Conservation (phyloP, 1,284 basidiomycete genomes). For the Sporisorium iseilematis-ciliati region DNA sequence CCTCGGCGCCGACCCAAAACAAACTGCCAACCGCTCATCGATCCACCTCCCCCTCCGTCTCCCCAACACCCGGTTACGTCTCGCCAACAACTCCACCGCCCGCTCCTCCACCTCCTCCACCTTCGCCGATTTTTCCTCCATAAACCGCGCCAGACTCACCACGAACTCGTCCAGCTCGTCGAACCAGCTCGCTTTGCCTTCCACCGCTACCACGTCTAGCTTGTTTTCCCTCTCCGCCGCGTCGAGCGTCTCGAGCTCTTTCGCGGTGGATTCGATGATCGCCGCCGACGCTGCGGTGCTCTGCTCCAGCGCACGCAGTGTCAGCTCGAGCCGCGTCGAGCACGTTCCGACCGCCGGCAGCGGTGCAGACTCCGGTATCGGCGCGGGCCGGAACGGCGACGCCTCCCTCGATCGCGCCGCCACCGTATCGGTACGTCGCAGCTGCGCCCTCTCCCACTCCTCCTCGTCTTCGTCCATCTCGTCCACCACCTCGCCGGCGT, state of each 20-base stretch:
- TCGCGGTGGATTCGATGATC: constrained; percentile 25
- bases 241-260: constrained; percentile 40
- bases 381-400: constrained; percentile 52
- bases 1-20: constrained; percentile 33
- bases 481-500: constrained; percentile 78
- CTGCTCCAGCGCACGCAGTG: constrained; percentile 41
- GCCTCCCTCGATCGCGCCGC: constrained; percentile 28
- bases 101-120: constrained; percentile 60
- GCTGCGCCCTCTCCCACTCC: constrained; percentile 68
- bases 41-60: constrained; percentile 34
- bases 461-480: constrained; percentile 80
- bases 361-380: constrained; percentile 48
- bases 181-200: constrained; percentile 62
- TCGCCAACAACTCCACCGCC: constrained; percentile 29
- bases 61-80: constrained; percentile 33
- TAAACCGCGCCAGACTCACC: constrained; percentile 54
- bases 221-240: constrained; percentile 55
- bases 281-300: constrained; percentile 33
- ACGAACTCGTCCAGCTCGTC: constrained; percentile 62
- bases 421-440: constrained; percentile 47
- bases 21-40: constrained; percentile 41
- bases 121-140: constrained; percentile 55
- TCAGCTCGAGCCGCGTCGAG: constrained; percentile 44
- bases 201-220: constrained; percentile 42
- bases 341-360: constrained; percentile 57